These are phyloP conservation scores for Daldinia vernicosa DNA, from an alignment of 495 filamentous ascomycete species.

Conservation along the genomic window DNA sequence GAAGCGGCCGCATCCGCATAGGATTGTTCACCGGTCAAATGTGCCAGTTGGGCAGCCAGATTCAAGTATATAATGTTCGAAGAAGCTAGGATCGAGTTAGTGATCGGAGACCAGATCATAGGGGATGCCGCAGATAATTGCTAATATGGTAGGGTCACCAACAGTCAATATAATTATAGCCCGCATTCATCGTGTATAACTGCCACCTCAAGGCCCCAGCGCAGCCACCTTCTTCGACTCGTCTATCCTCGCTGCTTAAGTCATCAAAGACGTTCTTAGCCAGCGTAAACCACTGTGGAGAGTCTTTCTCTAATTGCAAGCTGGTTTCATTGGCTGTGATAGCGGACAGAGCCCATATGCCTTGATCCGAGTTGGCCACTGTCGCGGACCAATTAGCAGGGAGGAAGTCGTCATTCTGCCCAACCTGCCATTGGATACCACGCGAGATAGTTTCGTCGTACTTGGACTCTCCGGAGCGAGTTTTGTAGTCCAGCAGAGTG, in stretches of 20 bases:
- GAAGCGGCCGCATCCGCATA: slow-evolving; percentile 74
- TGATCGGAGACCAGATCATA: neutral
- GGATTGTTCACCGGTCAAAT: slow-evolving; percentile 72
- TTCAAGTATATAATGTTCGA: slow-evolving; percentile 78
- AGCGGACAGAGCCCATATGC: slow-evolving; percentile 72
- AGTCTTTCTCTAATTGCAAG: slow-evolving; percentile 60
- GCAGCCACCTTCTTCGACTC: slow-evolving; percentile 73
- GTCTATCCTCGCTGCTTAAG: slow-evolving; percentile 56
- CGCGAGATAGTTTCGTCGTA: slow-evolving; percentile 68
- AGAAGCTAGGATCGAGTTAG: slow-evolving; percentile 53
- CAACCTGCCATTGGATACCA: slow-evolving; percentile 67
- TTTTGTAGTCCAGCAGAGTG: slow-evolving; percentile 74
- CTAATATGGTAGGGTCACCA: neutral
- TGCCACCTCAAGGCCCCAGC: slow-evolving; percentile 79
- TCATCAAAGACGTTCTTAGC: slow-evolving; percentile 78
- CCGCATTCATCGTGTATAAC: slow-evolving; percentile 72
- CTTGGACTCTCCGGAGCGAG: slow-evolving; percentile 69
- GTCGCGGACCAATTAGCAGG: slow-evolving; percentile 72
- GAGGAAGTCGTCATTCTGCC: slow-evolving; percentile 66
- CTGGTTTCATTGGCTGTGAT: slow-evolving; percentile 73
- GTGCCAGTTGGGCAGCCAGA: slow-evolving; percentile 70
- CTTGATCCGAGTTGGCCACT: slow-evolving; percentile 81
- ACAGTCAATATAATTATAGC: slow-evolving; percentile 83
- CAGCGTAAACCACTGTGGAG: slow-evolving; percentile 71
- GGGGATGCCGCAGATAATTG: neutral